Evolutionary conservation across 2,329 filamentous ascomycete species (phyloP), one percentile per base, ranked within the genome.

Genomic region (Penicillium crustosum): DNA sequence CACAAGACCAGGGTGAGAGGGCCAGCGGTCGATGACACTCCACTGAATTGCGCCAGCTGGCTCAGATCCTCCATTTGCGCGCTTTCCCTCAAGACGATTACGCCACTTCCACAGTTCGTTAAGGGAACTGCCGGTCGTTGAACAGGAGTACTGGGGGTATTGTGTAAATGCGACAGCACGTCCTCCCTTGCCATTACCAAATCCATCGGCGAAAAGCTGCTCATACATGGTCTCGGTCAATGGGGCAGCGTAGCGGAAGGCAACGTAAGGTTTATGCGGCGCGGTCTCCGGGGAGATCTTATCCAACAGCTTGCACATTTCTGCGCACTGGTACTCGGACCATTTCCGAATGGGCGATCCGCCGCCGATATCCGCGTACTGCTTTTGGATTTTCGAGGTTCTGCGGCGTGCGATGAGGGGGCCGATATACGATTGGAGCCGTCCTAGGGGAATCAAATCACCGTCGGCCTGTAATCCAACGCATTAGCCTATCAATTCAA

Each of bases 21-120:
- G 94, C 94, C 94, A 99, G 60, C 94, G 86, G 76, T 99, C 94
- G 74, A 99, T 99, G 53, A 97, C 93, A 75, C 91, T 97, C 94
- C 94, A 99, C 57, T 88, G 83, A 63, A 99, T 96, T 2, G 87
- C 81, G 13, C 93, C 93, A 38, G 85, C 79, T 0, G 79, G 75
- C 27, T 83, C 79, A 9, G 71, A 74, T 33, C 80, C 79, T 41
- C 79, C 79, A 43, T 80, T 78, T 3, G 77, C 82, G 43, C 82
- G 80, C 75, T 91, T 92, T 39, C 90, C 91, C 75, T 97, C 93
- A 53, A 99, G 78, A 61, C 78, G 82, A 70, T 91, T 89, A 62
- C 93, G 85, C 92, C 93, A 97, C 78, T 95, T 97, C 94, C 94
- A 99, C 36, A 99, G 79, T 78, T 99, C 94, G 70, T 99, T 99